Evolutionary conservation across 495 filamentous ascomycete species (phyloP), one percentile per base, ranked within the genome.

Genomic region (Friedmanniomyces simplex): DNA sequence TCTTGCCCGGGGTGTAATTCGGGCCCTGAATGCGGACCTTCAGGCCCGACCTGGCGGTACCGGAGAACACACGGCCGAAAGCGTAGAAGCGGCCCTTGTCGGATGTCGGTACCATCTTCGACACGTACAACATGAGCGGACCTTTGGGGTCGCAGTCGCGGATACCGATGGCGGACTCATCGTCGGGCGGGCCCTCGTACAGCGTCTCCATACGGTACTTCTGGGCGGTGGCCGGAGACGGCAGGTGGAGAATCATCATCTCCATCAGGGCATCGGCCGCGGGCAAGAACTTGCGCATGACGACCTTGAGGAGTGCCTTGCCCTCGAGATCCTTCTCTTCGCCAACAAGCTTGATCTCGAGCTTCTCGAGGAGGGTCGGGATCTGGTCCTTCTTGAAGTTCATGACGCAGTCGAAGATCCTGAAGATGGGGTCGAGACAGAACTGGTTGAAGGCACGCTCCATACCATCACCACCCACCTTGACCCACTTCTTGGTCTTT

Each of bases 31-130:
- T 99, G 78, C 94, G 93, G 83, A 99, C 93, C 84, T 97, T 97
- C 67, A 99, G 77, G 76, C 94, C 94, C 60, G 93, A 99, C 66
- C 79, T 79, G 78, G 96, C 93, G 70, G 89, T 96, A 83, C 93
- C 93, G 62, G 94, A 76, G 83, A 97, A 99, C 75, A 99, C 93
- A 90, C 93, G 94, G 76, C 93, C 93, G 79, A 99, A 99, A 74
- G 93, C 93, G 79, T 95, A 99, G 89, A 99, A 99, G 79, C 93
- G 91, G 76, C 93, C 94, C 84, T 96, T 97, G 72, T 99, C 93
- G 70, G 90, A 91, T 61, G 93, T 97, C 68, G 93, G 93, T 65
- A 99, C 94, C 93, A 99, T 99, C 86, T 99, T 99, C 71, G 93
- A 99, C 75, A 99, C 91, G 83, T 99, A 99, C 62, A 97, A 81